Base-by-base conservation (phyloP, 2,329 filamentous ascomycete genomes). In the Apiospora sp. region DNA sequence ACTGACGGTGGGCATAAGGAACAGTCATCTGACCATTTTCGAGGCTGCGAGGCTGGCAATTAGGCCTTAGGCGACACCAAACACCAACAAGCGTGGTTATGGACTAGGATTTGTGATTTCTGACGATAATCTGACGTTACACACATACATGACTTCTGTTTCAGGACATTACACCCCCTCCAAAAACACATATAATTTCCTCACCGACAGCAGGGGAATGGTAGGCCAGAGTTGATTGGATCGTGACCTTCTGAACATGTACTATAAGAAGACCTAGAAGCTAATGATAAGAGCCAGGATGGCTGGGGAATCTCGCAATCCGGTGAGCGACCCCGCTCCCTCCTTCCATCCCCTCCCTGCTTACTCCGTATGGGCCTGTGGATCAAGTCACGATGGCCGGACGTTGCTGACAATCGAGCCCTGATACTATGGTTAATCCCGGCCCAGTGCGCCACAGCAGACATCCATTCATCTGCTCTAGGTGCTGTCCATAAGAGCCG, bases 241-340 rank as follows among this genome's bases (percentile, higher is more conserved):
- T 34, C 67, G 67, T 68, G 67, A 68, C 43, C 30, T 30, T 68
- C 19, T n/a, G 44, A 43, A 12, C n/a, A 68, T 12, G 6, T 19
- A 41, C 22, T 46, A 30, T n/a, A 46, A 46, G n/a, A 27, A 30
- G 43, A 22, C 41, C 10, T 44, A 13, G 16, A 43, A 14, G 14
- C 14, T 7, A 16, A 19, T 68, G 24, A 34, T 19, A 34, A 46
- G 41, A 34, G 30, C 10, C 3, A 67, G 41, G n/a, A 48, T 24
- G 41, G n/a, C 41, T 68, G 67, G 27, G 41, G n/a, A 14, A 14
- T 41, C n/a, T 14, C 12, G 14, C 58, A 24, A 46, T 68, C 67
- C 67, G 41, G 67, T 68, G 67, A 48, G 43, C 67, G 43, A 48
- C 67, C 67, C 67, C 67, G 67, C 67, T 44, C 64, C 64, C 14